Evolutionary conservation across 164 flowering plant species (phyloP), one percentile per base, ranked within the genome.

Genomic region (Piper betle): DNA sequence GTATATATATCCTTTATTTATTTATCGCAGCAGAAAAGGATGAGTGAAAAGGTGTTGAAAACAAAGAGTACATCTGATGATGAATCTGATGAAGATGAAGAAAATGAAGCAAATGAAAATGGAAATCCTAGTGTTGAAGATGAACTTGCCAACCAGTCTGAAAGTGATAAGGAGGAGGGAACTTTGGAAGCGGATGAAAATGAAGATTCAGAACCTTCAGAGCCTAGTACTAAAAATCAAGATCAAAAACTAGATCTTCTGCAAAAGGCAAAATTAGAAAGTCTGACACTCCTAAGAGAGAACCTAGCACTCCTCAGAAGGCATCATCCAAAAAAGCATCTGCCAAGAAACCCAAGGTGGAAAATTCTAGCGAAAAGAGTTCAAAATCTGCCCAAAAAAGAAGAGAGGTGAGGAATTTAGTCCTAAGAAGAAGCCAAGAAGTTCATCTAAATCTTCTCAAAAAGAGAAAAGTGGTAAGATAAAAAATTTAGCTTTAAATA

Each of bases 151-250:
- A 83, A 78, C 58, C 75, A 69, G 60, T 84, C 88, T 62, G 83
- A 78, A 60, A 82, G 82, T 71, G 82, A 85, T 67, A 82, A 84
- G 33, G 73, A 80, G 60, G 70, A 69, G 64, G 72, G 63, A 64
- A 77, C 72, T 58, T 79, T 84, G 50, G 83, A 80, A 54, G 82
- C 79, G 8, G 90, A 80, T 66, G 86, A 80, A 65, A 84, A 79
- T 17, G 86, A 80, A 52, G 84, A 80, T 33, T 59, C 61, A 6
- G 58, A 58, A 83, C 84, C 65, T 69, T 54, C 37, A 82, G 75
- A 66, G 41, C 48, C 41, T 50, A 58, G 70, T 59, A 20, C 57
- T 74, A 38, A 77, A 64, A 69, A 69, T 19, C 39, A 55, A 57
- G 77, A 33, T 25, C 71, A 9, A 85, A 76, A 70, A 79, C 78